These are phyloP conservation scores for Terfezia boudieri DNA, from an alignment of 495 filamentous ascomycete species.

Conservation along the genomic window DNA sequence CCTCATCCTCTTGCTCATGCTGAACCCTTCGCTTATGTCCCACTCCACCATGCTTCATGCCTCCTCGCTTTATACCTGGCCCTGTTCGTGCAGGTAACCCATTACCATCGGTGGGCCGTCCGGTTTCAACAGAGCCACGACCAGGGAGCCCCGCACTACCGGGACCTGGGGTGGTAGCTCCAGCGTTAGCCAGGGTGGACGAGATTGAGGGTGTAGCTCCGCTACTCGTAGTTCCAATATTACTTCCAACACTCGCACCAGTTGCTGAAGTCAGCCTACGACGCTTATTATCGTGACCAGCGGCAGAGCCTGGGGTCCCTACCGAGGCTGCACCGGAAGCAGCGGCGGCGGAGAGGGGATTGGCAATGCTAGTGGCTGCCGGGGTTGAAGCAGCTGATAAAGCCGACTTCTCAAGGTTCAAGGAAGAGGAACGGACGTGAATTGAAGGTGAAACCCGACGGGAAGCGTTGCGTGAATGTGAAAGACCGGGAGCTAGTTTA, in stretches of 20 bases:
- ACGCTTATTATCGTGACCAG: slow-evolving; percentile 13
- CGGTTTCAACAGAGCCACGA: not conserved
- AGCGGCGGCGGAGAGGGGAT: slow-evolving; percentile 22
- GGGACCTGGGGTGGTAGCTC: not conserved
- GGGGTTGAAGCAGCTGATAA: too few relatives aligned
- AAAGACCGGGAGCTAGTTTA: slow-evolving; percentile 10
- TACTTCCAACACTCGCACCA: slow-evolving; percentile 5
- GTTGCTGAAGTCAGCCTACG: slow-evolving; percentile 11
- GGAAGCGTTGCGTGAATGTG: slow-evolving; percentile 21
- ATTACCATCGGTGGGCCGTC: not conserved
- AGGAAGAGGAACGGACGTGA: slow-evolving; percentile 26
- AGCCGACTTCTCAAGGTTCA: slow-evolving; percentile 11
- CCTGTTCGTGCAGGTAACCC: not conserved
- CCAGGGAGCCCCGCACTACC: not conserved
- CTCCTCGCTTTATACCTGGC: slow-evolving; percentile 4
- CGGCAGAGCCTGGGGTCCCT: slow-evolving; percentile 10
- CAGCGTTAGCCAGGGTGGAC: slow-evolving; percentile 6
- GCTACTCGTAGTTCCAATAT: too few relatives aligned
- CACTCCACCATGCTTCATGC: slow-evolving; percentile 15
- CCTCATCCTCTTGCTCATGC: slow-evolving; percentile 17
- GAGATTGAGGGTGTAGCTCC: slow-evolving; percentile 5
- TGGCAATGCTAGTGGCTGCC: not conserved
- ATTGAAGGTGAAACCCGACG: slow-evolving; percentile 34
- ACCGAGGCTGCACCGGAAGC: slow-evolving; percentile 23
- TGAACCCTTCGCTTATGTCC: slow-evolving; percentile 20